phyloP scores from a whole-genome alignment of 192 early-diverging fungal genomes.

The Lobulomyces angularis region DNA sequence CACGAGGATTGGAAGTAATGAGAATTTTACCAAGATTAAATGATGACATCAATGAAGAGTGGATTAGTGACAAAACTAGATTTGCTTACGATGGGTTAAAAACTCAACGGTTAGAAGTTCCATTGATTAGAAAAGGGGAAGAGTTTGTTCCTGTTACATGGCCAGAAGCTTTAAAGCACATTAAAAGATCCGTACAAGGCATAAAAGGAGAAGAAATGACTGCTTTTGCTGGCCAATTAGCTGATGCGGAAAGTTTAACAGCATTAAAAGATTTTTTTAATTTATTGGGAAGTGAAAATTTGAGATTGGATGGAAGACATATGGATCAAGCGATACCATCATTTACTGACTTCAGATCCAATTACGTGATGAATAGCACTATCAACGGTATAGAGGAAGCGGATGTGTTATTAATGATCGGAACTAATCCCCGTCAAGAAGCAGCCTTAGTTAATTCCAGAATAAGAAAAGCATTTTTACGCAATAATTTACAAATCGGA shows the following conservation, averaged over 20 bases:
- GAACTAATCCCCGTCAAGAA: constrained; percentile 93
- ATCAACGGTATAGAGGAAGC: constrained; percentile 86
- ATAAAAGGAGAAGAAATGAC: constrained; percentile 52
- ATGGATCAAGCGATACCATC: constrained; percentile 32
- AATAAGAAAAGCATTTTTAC: constrained; percentile 85
- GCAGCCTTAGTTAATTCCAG: constrained; percentile 91
- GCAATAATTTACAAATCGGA: constrained; percentile 65
- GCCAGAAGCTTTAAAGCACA: constrained; percentile 66
- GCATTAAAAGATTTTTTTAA: constrained; percentile 94
- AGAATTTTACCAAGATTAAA: constrained; percentile 88
- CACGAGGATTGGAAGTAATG: constrained; percentile 92
- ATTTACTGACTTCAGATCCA: constrained; percentile 71
- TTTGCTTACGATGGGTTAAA: constrained; percentile 92
- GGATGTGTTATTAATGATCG: constrained; percentile 80
- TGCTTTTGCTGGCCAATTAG: constrained; percentile 82
- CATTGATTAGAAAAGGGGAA: constrained; percentile 72
- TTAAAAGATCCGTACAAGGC: constrained; percentile 51
- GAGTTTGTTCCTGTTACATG: constrained; percentile 75
- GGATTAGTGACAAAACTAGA: constrained; percentile 97
- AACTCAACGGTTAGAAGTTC: constrained; percentile 85
- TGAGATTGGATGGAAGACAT: constrained; percentile 56
- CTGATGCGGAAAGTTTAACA: constrained; percentile 86
- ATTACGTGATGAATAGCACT: constrained; percentile 74
- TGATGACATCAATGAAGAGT: constrained; percentile 98
- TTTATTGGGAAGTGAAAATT: constrained; percentile 70